Evolutionary conservation across 2,329 filamentous ascomycete genomes (phyloP).

Genomic region (Ophiostoma australiae): DNA sequence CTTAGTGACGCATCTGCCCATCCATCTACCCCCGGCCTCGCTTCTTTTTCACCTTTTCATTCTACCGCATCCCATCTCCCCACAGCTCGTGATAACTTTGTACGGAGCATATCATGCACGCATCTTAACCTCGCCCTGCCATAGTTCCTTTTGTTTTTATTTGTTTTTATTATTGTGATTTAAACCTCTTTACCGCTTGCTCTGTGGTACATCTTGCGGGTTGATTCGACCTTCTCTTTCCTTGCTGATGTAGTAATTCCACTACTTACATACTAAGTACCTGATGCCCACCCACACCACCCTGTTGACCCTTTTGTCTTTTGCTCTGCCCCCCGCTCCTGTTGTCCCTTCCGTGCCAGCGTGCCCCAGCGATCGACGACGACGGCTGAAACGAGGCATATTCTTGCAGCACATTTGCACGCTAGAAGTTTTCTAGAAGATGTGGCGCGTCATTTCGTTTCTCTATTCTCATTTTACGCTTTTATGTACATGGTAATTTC

Average conservation of each 20-base stretch:
- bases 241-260: conserved; percentile 3
- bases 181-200: neutral
- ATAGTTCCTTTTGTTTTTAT: neutral
- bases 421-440: conserved; percentile 29
- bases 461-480: neutral
- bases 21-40: neutral
- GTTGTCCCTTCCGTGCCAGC: neutral
- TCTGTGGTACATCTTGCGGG: neutral
- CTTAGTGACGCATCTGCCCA: neutral
- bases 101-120: no score
- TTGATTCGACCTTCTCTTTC: neutral
- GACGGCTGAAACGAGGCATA: conserved; percentile 23
- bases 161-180: neutral
- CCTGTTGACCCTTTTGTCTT: neutral
- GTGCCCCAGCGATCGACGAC: conserved; percentile 19
- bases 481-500: neutral
- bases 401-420: conserved; percentile 16
- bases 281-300: conserved; percentile 5
- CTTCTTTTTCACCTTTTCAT: neutral
- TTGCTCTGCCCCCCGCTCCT: neutral
- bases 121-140: no score
- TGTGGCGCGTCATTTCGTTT: conserved; percentile 20
- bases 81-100: neutral
- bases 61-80: neutral
- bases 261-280: neutral